Percentiles rank a stretch among this genome's conserved stretches.
phyloP scores from a whole-genome alignment of 371 early-diverging fungal genomes.

The Sporodiniella umbellata region DNA sequence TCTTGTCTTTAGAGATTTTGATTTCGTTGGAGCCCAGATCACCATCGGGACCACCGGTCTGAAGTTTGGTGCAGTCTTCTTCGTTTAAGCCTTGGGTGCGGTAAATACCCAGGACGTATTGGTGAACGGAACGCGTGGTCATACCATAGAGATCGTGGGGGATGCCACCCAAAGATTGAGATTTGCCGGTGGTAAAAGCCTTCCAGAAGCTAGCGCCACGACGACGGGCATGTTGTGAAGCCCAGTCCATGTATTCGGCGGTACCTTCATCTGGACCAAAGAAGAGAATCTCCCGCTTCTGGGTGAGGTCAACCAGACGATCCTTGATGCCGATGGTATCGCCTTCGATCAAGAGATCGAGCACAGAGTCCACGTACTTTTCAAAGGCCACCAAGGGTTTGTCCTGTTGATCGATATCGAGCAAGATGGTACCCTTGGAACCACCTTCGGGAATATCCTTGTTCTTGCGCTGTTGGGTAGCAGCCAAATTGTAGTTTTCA shows the following conservation, averaged over 20 bases:
- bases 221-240: conserved; percentile 89
- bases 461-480: conserved; percentile 98
- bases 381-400: conserved; percentile 95
- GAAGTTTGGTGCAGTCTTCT: conserved; percentile 80
- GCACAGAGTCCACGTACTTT: conserved; percentile 94
- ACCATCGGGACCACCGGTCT: conserved; percentile 98
- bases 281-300: conserved; percentile 94
- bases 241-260: conserved; percentile 99
- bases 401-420: conserved; percentile 93
- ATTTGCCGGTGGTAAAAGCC: conserved; percentile 98
- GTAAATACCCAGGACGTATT: conserved; percentile 96
- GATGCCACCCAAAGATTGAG: conserved; percentile 93
- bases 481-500: conserved; percentile 95
- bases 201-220: conserved; percentile 97
- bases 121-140: conserved; percentile 98
- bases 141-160: conserved; percentile 97
- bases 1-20: conserved; percentile 96
- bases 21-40: conserved; percentile 98
- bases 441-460: conserved; percentile 99
- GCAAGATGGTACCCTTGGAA: conserved; percentile 95
- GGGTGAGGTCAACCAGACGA: conserved; percentile 85
- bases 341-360: conserved; percentile 92
- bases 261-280: conserved; percentile 99
- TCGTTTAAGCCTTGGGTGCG: conserved; percentile 84
- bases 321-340: conserved; percentile 96